phyloP scores from a whole-genome alignment of 2,329 filamentous ascomycete species.

The Fusarium agapanthi region DNA sequence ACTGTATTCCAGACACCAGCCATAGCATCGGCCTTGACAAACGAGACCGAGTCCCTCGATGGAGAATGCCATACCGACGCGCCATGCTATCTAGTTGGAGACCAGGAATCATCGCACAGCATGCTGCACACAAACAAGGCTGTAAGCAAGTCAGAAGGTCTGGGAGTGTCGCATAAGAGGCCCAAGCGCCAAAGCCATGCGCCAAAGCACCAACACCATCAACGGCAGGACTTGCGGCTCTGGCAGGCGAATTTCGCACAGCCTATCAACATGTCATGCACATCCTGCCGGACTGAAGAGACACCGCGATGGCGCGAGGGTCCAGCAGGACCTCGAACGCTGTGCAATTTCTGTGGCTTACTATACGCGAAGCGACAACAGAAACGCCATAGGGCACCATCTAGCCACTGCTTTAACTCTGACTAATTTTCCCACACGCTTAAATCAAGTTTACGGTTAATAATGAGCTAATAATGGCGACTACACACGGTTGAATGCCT shows the following conservation, averaged over 20 bases:
- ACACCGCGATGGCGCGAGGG: neutral
- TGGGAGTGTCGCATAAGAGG: neutral
- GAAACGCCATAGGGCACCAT: neutral
- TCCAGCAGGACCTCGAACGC: neutral
- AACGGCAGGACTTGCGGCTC: no score
- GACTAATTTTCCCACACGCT: neutral
- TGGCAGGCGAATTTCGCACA: fast-evolving
- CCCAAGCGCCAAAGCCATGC: neutral
- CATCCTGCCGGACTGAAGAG: neutral
- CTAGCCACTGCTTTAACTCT: neutral
- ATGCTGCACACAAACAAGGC: neutral
- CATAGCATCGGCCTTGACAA: neutral
- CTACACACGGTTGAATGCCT: no score
- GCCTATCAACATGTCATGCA: neutral
- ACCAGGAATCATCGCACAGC: fast-evolving
- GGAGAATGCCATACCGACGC: neutral
- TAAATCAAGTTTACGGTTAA: fast-evolving
- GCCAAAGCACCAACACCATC: neutral
- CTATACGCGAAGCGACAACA: neutral
- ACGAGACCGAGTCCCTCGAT: neutral
- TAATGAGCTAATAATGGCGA: neutral
- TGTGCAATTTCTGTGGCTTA: neutral
- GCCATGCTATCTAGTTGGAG: neutral
- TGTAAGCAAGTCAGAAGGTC: fast-evolving
- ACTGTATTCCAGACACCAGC: neutral